Base-by-base conservation (phyloP, 78 protist species). In the Dictyostelium purpureum region DNA sequence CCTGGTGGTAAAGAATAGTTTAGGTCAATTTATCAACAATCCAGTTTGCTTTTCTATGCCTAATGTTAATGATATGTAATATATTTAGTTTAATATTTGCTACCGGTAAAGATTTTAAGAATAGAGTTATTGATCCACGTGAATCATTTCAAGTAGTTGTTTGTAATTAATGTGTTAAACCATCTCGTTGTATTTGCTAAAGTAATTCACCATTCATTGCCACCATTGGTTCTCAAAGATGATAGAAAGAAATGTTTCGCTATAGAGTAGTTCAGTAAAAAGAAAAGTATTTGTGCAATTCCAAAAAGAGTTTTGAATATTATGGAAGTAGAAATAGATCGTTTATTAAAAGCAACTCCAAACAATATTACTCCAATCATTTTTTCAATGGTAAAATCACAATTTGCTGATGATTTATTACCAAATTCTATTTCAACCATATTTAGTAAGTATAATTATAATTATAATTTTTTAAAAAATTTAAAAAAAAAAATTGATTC, bases 151-250 rank as follows among this genome's bases (percentile, higher is more conserved):
- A 76, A 67, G 63, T 67, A 16, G 96, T 89, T 10, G 94, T 76
- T 33, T 92, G 94, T 21, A 98, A 98, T 93, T 89, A 85, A 38
- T 99, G 99, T 65, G 28, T 93, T 52, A 98, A 98, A 92, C 88
- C 96, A 33, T 73, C 96, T 14, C 96, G 99, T 40, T 38, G 54
- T 42, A 42, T 77, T 35, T 99, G 97, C 96, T 52, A 94, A 21
- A 96, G 97, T n/a, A 74, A 96, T 57, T n/a, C 75, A 28, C 19
- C 69, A 18, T 57, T 24, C 66, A 37, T 99, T 31, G 5, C 95
- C 43, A 95, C 99, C 9, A 65, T 94, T 28, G 99, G 99, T 14
- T 97, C 89, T 47, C 94, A 52, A 90, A 88, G 78, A 87, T 47
- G 75, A 26, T 66, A 59, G 98, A 97, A 49, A 89, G 99, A 45